Conservation (phyloP, 2,329 filamentous ascomycete genomes). For the Chaetothyriales sp. region DNA sequence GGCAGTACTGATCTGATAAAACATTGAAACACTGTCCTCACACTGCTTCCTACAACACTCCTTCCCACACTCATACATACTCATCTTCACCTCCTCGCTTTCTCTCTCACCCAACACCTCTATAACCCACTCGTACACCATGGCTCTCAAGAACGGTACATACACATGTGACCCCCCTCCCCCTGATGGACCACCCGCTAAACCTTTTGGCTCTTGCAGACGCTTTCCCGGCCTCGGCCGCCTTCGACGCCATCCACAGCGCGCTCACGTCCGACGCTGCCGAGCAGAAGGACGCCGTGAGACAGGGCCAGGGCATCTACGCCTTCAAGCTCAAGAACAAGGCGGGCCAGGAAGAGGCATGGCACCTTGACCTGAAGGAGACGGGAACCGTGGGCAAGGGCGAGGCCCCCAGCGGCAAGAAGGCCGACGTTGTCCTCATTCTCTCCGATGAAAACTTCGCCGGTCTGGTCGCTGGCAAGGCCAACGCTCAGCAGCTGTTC, state of each 20-base stretch:
- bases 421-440: conserved; percentile 75
- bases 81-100: background rate
- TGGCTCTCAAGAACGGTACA: conserved; percentile 63
- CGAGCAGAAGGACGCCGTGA: conserved; percentile 76
- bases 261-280: conserved; percentile 55
- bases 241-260: conserved; percentile 76
- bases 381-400: conserved; percentile 72
- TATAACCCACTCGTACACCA: conserved; percentile 27
- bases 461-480: conserved; percentile 70
- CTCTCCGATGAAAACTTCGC: conserved; percentile 79
- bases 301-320: conserved; percentile 76
- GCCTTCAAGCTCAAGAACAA: conserved; percentile 86
- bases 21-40: no score
- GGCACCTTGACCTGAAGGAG: conserved; percentile 93
- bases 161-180: conserved; percentile 3
- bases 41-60: background rate
- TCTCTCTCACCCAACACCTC: background rate
- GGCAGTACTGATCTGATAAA: no score
- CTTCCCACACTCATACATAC: background rate
- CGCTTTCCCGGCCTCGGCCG: conserved; percentile 76
- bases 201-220: background rate
- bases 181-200: background rate
- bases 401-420: conserved; percentile 50
- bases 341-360: conserved; percentile 64
- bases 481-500: conserved; percentile 87